Base-by-base conservation (phyloP, 495 filamentous ascomycete genomes). In the Thermochaetoides thermophila region DNA sequence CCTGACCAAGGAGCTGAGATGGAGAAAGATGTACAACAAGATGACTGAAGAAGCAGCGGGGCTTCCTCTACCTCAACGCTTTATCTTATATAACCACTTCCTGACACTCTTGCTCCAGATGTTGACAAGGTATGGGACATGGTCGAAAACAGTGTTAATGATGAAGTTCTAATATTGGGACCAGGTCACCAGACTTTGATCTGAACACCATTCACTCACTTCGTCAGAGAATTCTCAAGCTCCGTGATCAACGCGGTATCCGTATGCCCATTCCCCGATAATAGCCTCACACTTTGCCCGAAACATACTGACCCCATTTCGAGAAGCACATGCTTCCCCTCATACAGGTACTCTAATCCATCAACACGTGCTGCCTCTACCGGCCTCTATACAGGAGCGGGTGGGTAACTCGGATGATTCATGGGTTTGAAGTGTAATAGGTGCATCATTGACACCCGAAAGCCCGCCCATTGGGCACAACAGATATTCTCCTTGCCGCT, bases 401-500 rank as follows among this genome's bases (percentile, higher is more conserved):
- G 55, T 59, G 23, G 12, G 49, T 45, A n/a, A n/a, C n/a, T n/a
- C n/a, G n/a, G n/a, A n/a, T n/a, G n/a, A n/a, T n/a, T n/a, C n/a
- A n/a, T n/a, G n/a, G n/a, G n/a, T n/a, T n/a, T n/a, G n/a, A n/a
- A n/a, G n/a, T n/a, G n/a, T n/a, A n/a, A n/a, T n/a, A n/a, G n/a
- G n/a, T n/a, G n/a, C n/a, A n/a, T n/a, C n/a, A n/a, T n/a, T n/a
- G n/a, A n/a, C n/a, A n/a, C n/a, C n/a, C n/a, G n/a, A n/a, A 24
- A 53, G 42, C 42, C 41, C 25, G 33, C 44, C 7, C 45, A 56
- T 25, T 73, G 68, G 68, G 66, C 68, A 17, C 63, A 73, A 42
- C 59, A 66, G 12, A 68, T 73, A 17, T 73, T 73, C 35, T 66
- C 68, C 4, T 53, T 66, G 4, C 63, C 61, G 1, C 49, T 68